phyloP scores from a whole-genome alignment of 2,329 filamentous ascomycete species.

The Pseudocercospora fuligena region DNA sequence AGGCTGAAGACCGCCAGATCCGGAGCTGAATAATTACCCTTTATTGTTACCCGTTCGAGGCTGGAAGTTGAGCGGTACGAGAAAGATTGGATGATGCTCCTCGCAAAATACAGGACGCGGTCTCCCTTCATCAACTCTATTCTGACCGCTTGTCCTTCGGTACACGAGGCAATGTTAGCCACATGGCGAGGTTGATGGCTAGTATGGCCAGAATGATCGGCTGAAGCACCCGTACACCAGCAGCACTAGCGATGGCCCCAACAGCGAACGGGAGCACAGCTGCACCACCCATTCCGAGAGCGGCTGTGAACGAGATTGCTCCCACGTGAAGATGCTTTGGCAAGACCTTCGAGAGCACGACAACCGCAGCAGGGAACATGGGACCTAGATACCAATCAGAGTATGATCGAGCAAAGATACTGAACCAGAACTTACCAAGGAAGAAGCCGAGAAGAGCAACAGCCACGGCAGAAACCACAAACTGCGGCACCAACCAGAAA shows the following conservation, averaged over 20 bases:
- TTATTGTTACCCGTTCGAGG: too few species aligned
- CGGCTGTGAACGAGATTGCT: slow-evolving; percentile 27
- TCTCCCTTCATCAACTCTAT: not conserved
- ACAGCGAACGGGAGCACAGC: slow-evolving; percentile 41
- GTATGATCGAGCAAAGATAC: not conserved
- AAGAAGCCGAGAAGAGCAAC: slow-evolving; percentile 29
- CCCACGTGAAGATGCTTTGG: slow-evolving; percentile 29
- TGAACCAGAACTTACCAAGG: slow-evolving; percentile 2
- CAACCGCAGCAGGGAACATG: slow-evolving; percentile 28
- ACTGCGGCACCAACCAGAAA: slow-evolving; percentile 30
- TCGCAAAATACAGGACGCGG: not conserved
- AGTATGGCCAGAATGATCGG: slow-evolving; percentile 51
- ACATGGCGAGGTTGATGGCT: slow-evolving; percentile 21
- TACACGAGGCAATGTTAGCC: slow-evolving; percentile 26
- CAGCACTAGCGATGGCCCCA: slow-evolving; percentile 46
- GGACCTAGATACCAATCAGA: slow-evolving; percentile 17
- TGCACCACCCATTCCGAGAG: slow-evolving; percentile 29
- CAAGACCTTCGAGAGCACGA: slow-evolving; percentile 27
- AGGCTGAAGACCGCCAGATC: not conserved
- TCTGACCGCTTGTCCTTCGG: slow-evolving; percentile 37
- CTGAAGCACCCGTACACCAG: slow-evolving; percentile 62
- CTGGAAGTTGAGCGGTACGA: too few species aligned
- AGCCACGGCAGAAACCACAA: slow-evolving; percentile 25
- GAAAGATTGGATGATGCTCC: too few species aligned
- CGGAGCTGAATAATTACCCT: too few species aligned